Base-by-base conservation (phyloP, 2,329 filamentous ascomycete species). In the Stemphylium vesicarium region DNA sequence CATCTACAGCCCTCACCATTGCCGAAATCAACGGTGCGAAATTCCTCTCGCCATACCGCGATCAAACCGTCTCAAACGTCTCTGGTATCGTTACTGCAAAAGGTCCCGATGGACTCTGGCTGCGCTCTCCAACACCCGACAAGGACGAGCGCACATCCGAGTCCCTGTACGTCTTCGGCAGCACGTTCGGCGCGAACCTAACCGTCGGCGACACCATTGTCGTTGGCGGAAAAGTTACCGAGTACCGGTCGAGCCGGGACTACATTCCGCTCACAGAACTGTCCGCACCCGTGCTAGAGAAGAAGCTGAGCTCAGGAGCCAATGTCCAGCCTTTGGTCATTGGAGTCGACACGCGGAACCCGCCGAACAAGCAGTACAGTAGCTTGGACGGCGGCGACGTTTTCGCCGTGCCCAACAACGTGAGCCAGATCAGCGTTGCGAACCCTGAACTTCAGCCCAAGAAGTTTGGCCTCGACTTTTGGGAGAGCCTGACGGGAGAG, bases 381-480 rank as follows among this genome's bases (percentile, higher is more conserved):
- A 78, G 79, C 35, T 79, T 91, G 2, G 88, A 91, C 59, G 77
- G 79, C n/a, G 86, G 86, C 10, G 84, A 87, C 69, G 78, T 90
- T 33, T 89, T 89, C 57, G 82, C 76, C 1, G 76, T 88, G 4
- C 88, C 88, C 10, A 89, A 88, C 66, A 88, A 85, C 56, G 77
- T 78, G 35, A 82, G 78, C 57, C 80, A 81, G 60, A 68, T 91
- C 35, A 88, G 86, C 2, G 76, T 72, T 5, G 77, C 70, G 31
- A 90, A 91, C 69, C 87, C 87, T 0, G 76, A 77, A 12, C 79
- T 91, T 35, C 72, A 88, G 56, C 88, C 88, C 2, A 75, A 77
- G 18, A 75, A 78, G 37, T 91, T 87, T 65, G 88, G 88, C 2
- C 77, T 91, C 26, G 88, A 91, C 71, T 91, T 90, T 68, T 91